Evolutionary conservation across 139 green algal genomes (phyloP), one percentile per base, ranked within the genome.

Genomic region (Gonium pectorale): DNA sequence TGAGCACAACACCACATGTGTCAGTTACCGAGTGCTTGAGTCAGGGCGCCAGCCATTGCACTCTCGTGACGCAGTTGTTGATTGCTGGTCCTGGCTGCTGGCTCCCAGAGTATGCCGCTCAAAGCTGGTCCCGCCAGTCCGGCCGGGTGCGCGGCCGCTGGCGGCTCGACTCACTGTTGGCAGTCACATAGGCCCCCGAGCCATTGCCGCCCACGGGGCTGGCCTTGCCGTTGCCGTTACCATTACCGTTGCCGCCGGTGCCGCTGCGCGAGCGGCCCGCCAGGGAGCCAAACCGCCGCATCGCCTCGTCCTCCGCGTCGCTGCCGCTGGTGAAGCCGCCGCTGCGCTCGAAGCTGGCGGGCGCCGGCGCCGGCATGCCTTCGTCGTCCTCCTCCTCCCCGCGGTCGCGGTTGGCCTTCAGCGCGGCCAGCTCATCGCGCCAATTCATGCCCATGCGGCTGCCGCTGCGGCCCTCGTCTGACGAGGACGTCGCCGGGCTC

Each of bases 101-200:
- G 19, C 17, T 26, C 17, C n/a, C n/a, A n/a, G n/a, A n/a, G n/a
- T n/a, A n/a, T n/a, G 24, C 19, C 66, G 17, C 49, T 84, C 46
- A 84, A 21, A 84, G 44, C 63, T 75, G 63, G 44, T 51, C 33
- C 3, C 78, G 63, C 78, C 78, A 84, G 64, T 84, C 78, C 21
- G 78, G 49, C 5, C 63, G 78, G 24, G 78, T 77, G 3, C 78
- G 44, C 19, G 78, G 44, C 6, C n/a, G 69, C 54, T 62, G 13
- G 9, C 15, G 11, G 37, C 56, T 54, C 38, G 49, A 27, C 4
- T 3, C 46, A 15, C 27, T 67, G 59, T n/a, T n/a, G n/a, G n/a
- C n/a, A n/a, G n/a, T n/a, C n/a, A 35, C 67, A 37, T 22, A n/a
- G 46, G n/a, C 51, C 31, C 64, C 44, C 29, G 21, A 46, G 15